Conservation (phyloP, 257 asterid genomes). For the Jasminum sambac region DNA sequence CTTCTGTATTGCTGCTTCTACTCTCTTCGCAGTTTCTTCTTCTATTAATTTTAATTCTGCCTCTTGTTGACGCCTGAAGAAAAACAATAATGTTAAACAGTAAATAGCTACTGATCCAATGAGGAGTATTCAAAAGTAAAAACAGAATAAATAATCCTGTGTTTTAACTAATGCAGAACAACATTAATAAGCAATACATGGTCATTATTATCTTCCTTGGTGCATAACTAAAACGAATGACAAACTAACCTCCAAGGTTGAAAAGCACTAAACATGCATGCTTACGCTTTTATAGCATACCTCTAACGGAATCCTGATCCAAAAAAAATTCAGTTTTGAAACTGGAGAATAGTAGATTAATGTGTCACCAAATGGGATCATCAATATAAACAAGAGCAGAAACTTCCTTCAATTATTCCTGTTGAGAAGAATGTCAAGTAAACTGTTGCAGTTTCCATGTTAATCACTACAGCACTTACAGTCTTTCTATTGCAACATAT, state of each 20-base stretch:
- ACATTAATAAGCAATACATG: slow-evolving; percentile 27
- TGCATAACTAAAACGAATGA: slow-evolving; percentile 57
- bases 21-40: slow-evolving; percentile 94
- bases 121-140: slow-evolving; percentile 9
- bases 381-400: slow-evolving; percentile 78
- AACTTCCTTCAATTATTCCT: slow-evolving; percentile 84
- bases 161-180: slow-evolving; percentile 19
- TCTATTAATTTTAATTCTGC: slow-evolving; percentile 86
- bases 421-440: slow-evolving; percentile 74
- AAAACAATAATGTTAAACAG: slow-evolving; percentile 32
- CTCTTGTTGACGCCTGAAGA: slow-evolving; percentile 82
- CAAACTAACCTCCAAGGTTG: slow-evolving; percentile 88
- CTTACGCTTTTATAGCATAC: slow-evolving; percentile 85
- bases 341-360: slow-evolving; percentile 82
- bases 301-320: slow-evolving; percentile 94
- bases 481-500: slow-evolving; percentile 30
- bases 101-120: slow-evolving; percentile 14
- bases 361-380: slow-evolving; percentile 77
- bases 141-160: slow-evolving; percentile 23
- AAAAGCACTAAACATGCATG: slow-evolving; percentile 69
- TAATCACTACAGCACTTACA: slow-evolving; percentile 46
- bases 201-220: slow-evolving; percentile 30
- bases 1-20: slow-evolving; percentile 67
- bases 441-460: slow-evolving; percentile 51
- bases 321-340: slow-evolving; percentile 86